Conservation (phyloP, 345 rosid genomes). For the Pistacia atlantica region DNA sequence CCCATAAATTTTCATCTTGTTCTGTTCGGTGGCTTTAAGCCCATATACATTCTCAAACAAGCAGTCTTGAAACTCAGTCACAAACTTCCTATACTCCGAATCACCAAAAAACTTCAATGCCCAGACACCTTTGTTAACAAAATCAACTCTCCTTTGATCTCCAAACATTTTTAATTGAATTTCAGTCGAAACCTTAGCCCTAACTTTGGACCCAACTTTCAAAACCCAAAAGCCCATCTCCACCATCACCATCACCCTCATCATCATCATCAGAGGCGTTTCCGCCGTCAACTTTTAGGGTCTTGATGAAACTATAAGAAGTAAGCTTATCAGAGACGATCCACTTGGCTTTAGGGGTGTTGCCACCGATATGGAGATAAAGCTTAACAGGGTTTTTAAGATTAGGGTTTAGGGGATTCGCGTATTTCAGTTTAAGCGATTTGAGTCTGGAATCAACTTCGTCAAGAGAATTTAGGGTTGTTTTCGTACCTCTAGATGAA, state of each 20-base stretch:
- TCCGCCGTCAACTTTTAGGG: slow-evolving; percentile 28
- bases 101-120: slow-evolving; percentile 76
- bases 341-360: slow-evolving; percentile 89
- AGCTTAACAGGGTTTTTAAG: slow-evolving; percentile 69
- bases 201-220: slow-evolving; percentile 67
- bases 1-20: slow-evolving; percentile 72
- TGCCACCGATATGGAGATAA: slow-evolving; percentile 80
- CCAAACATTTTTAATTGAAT: slow-evolving; percentile 90
- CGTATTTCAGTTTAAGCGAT: slow-evolving; percentile 63
- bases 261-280: slow-evolving; percentile 28
- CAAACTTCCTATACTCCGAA: slow-evolving; percentile 67
- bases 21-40: slow-evolving; percentile 65
- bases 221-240: slow-evolving; percentile 61
- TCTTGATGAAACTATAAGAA: slow-evolving; percentile 52
- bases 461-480: slow-evolving; percentile 31
- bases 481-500: slow-evolving; percentile 21
- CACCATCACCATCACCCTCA: slow-evolving; percentile 39
- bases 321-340: slow-evolving; percentile 58
- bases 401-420: slow-evolving; percentile 28
- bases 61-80: slow-evolving; percentile 67
- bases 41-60: slow-evolving; percentile 85
- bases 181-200: slow-evolving; percentile 68
- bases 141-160: slow-evolving; percentile 80
- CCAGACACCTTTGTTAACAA: slow-evolving; percentile 80
- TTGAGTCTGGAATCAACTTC: slow-evolving; percentile 64